Base-by-base conservation (phyloP, 192 early-diverging fungal genomes). In the Gamsiella multidivaricata region DNA sequence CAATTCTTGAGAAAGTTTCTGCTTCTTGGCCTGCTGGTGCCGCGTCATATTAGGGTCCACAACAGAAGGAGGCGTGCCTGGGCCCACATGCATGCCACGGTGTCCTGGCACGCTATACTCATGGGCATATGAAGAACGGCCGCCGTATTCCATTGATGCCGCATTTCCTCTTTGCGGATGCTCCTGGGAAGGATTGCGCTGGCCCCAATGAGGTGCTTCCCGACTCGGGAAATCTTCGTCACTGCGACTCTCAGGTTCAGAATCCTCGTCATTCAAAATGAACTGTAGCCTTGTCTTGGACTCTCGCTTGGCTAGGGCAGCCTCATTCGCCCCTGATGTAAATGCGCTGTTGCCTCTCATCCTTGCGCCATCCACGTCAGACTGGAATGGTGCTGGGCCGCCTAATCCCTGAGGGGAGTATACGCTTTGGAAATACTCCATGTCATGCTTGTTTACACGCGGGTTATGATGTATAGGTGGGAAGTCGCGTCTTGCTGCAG, bases 281-380 rank as follows among this genome's bases (percentile, higher is more conserved):
- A 78, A 78, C 49, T 78, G 74, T 6, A 78, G 54, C 5, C 59
- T 62, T 0, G 74, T 47, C 37, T 78, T 78, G 12, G 64, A 69
- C 37, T 69, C 74, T 5, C 61, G 61, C 33, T 50, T 63, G 6
- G 33, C 20, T 12, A 60, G 55, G 2, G 41, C 33, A 5, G 54
- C 12, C 20, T 73, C 61, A 14, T 34, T 60, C n/a, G 17, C n/a
- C 5, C 36, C 2, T 1, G 32, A 28, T 4, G 39, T 45, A 17
- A 47, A 54, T 20, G 43, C 5, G 47, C 33, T 60, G 32, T 45
- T 69, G n/a, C 43, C 31, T 7, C 28, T 53, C 43, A 53, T 53
- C 28, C 57, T 34, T 31, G 57, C 25, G 23, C 57, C 36, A 53
- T 69, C 57, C 8, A 43, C 37, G 5, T 51, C 55, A 10, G 26